phyloP scores from a whole-genome alignment of 139 green algal genomes.

The Pycnococcus provasolii region DNA sequence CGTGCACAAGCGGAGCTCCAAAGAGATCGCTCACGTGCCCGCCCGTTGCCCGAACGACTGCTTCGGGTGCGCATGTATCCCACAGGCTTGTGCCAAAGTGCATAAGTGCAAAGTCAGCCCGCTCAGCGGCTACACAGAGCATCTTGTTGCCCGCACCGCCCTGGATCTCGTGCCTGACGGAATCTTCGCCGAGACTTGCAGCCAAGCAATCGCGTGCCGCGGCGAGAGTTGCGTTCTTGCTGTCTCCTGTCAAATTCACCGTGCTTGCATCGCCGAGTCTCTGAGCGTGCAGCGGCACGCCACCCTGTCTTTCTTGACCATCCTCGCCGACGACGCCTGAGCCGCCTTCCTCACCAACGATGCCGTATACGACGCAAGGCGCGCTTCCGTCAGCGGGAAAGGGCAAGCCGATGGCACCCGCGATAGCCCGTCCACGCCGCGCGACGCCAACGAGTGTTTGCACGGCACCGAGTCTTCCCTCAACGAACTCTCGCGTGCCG shows the following conservation, averaged over 20 bases:
- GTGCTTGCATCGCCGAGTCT: too few species aligned
- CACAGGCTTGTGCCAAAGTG: slow-evolving; percentile 18
- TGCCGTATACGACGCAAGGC: slow-evolving; percentile 10
- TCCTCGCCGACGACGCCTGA: slow-evolving; percentile 2
- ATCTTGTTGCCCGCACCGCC: slow-evolving; percentile 27
- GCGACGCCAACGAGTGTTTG: slow-evolving; percentile 22
- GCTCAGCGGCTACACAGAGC: slow-evolving; percentile 2
- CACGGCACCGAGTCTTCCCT: slow-evolving; percentile 5
- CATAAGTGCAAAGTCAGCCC: slow-evolving; percentile 22
- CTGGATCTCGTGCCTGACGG: background rate
- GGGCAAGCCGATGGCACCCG: slow-evolving; percentile 14
- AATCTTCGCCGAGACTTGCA: too few species aligned
- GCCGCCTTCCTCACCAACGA: background rate
- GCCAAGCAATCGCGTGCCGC: background rate
- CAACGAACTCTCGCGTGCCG: slow-evolving; percentile 24
- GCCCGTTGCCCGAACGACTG: slow-evolving; percentile 8
- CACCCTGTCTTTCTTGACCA: background rate
- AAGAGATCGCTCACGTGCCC: slow-evolving; percentile 20
- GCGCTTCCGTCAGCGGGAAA: slow-evolving; percentile 8
- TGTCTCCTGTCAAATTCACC: slow-evolving; percentile 8
- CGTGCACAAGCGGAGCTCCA: slow-evolving; percentile 18
- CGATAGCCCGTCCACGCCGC: slow-evolving; percentile 9
- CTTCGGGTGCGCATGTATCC: slow-evolving; percentile 26
- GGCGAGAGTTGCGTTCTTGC: slow-evolving; percentile 1
- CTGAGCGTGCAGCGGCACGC: background rate